phyloP scores from a whole-genome alignment of 495 filamentous ascomycete species.

The Aspergillus hancockii region DNA sequence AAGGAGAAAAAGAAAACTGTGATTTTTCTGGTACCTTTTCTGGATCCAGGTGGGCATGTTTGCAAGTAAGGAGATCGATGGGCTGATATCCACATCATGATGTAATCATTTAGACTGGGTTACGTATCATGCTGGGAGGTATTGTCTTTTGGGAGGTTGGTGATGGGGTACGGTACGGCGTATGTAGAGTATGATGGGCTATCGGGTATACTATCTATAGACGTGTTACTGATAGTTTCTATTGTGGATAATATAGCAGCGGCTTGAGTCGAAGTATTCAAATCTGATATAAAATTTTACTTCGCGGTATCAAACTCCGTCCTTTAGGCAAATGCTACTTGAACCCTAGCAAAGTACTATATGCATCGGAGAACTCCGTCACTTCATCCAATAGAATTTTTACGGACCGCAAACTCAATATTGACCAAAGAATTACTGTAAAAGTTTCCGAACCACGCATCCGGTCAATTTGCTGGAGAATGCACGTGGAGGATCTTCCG shows the following conservation, averaged over 20 bases:
- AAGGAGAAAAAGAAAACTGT: neutral
- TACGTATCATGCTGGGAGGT: neutral
- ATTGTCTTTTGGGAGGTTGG: neutral
- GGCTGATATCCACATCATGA: conserved; percentile 2
- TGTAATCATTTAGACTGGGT: neutral
- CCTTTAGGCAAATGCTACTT: neutral
- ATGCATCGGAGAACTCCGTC: neutral
- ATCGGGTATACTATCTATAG: neutral
- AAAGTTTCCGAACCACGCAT: conserved; percentile 9
- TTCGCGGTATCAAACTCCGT: no score
- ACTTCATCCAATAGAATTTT: neutral
- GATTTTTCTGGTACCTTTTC: neutral
- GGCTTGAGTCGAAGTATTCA: neutral
- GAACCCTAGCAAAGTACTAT: no score
- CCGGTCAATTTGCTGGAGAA: conserved; percentile 4
- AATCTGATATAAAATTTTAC: no score
- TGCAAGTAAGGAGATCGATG: neutral
- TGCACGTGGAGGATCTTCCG: conserved; percentile 27
- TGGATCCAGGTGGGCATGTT: neutral
- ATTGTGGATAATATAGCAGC: no score
- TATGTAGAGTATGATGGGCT: neutral
- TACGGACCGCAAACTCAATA: neutral
- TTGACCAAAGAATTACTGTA: neutral
- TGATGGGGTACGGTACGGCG: neutral
- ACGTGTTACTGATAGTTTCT: neutral